Percentiles rank a stretch among this genome's conserved stretches.
Conservation (phyloP, 768 basidiomycete genomes). For the Grammothele lineata region DNA sequence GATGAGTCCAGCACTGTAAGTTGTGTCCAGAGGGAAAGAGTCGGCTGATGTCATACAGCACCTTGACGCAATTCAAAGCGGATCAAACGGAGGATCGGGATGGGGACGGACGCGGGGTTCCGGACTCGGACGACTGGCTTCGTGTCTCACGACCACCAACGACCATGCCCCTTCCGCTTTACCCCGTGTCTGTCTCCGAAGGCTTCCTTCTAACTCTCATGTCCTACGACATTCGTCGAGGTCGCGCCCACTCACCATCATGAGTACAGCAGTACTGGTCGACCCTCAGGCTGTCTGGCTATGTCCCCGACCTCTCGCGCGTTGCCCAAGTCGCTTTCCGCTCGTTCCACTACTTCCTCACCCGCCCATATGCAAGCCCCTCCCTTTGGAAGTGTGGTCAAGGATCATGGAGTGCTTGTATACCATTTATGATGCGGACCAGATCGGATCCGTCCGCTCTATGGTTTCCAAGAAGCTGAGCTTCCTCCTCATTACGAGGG, state of each 20-base stretch:
- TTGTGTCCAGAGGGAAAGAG: too few relatives aligned
- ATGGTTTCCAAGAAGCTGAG: constrained; percentile 23
- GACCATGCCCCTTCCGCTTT: neutral
- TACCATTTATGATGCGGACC: constrained; percentile 10
- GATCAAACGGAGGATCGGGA: neutral
- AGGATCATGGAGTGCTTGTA: constrained; percentile 46
- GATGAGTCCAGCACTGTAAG: too few relatives aligned
- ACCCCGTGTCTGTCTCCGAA: too few relatives aligned
- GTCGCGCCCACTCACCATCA: neutral
- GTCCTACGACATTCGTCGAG: too few relatives aligned
- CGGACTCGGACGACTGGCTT: constrained; percentile 6
- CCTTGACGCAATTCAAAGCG: too few relatives aligned
- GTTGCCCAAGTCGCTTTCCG: constrained; percentile 51
- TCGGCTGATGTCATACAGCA: too few relatives aligned
- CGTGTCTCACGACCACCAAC: constrained; percentile 14
- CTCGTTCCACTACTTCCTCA: constrained; percentile 67
- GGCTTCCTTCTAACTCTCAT: too few relatives aligned
- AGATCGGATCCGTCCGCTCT: constrained; percentile 3
- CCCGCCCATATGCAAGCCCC: constrained; percentile 43
- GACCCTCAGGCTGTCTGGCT: constrained; percentile 38
- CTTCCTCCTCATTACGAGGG: constrained; percentile 19
- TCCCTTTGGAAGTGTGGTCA: constrained; percentile 72
- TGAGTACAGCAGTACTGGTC: neutral
- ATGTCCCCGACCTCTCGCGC: constrained; percentile 64
- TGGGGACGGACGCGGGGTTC: neutral